These are phyloP conservation scores for Anisodus acutangulus DNA, from an alignment of 257 asterid species.

Conservation along the genomic window DNA sequence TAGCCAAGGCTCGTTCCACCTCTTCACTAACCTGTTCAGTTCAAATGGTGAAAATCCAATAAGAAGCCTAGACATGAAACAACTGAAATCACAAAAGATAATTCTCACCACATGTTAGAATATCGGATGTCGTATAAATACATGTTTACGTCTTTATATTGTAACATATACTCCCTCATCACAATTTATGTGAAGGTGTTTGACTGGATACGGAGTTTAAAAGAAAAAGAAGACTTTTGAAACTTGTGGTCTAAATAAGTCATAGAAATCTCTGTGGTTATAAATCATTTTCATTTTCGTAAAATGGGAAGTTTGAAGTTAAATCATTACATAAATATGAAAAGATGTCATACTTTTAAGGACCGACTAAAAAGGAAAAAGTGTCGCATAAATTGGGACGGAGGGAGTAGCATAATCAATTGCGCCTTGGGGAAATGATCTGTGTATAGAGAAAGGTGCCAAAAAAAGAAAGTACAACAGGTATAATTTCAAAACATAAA, in stretches of 20 bases:
- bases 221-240: too few relatives aligned
- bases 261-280: too few relatives aligned
- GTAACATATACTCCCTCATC: too few relatives aligned
- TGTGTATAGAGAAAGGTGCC: not conserved
- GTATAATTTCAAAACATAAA: slow-evolving; percentile 7
- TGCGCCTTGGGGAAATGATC: not conserved
- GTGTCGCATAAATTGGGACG: too few relatives aligned
- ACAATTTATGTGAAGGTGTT: too few relatives aligned
- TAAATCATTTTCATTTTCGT: too few relatives aligned
- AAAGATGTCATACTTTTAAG: too few relatives aligned
- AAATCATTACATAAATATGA: too few relatives aligned
- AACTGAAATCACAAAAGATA: slow-evolving; percentile 1
- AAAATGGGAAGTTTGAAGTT: too few relatives aligned
- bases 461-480: not conserved
- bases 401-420: not conserved
- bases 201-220: too few relatives aligned
- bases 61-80: slow-evolving; percentile 19
- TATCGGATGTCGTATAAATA: not conserved
- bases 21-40: slow-evolving; percentile 93
- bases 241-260: too few relatives aligned
- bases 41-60: slow-evolving; percentile 25
- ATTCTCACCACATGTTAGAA: not conserved
- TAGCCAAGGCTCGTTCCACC: slow-evolving; percentile 96
- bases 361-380: too few relatives aligned
- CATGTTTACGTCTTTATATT: not conserved